phyloP scores from a whole-genome alignment of 177 flowering plant genomes.

The Vitis hybrid region DNA sequence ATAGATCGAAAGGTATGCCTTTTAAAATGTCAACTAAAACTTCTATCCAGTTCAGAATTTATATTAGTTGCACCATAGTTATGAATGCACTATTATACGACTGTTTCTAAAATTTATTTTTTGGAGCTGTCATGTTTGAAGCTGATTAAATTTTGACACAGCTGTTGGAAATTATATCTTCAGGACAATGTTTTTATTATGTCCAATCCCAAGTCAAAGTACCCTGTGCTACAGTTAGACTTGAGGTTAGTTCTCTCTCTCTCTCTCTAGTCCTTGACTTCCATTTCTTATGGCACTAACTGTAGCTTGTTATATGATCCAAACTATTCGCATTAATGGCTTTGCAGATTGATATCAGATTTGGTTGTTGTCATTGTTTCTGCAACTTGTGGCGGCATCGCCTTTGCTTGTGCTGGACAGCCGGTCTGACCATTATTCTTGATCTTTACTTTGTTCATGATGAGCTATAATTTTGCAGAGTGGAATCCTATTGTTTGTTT shows the following conservation, averaged over 20 bases:
- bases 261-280: not conserved
- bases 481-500: slow-evolving; percentile 2
- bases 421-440: slow-evolving; percentile 54
- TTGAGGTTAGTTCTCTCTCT: slow-evolving; percentile 45
- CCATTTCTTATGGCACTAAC: not conserved
- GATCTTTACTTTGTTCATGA: slow-evolving; percentile 13
- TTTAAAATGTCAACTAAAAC: not conserved
- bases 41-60: not conserved
- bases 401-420: slow-evolving; percentile 96
- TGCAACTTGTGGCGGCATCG: slow-evolving; percentile 97
- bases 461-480: slow-evolving; percentile 5
- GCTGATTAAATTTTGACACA: slow-evolving; percentile 1
- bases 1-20: slow-evolving; percentile 81
- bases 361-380: slow-evolving; percentile 91
- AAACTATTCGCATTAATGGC: slow-evolving; percentile 6
- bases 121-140: not conserved
- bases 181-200: slow-evolving; percentile 98
- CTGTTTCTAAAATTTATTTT: not conserved
- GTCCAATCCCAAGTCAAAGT: slow-evolving; percentile 87
- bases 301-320: slow-evolving; percentile 5
- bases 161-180: slow-evolving; percentile 8
- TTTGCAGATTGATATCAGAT: slow-evolving; percentile 83
- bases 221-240: slow-evolving; percentile 85
- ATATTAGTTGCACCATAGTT: not conserved
- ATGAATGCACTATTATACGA: not conserved